phyloP scores from a whole-genome alignment of 2,329 filamentous ascomycete genomes.

The Pestalotiopsis sp. region DNA sequence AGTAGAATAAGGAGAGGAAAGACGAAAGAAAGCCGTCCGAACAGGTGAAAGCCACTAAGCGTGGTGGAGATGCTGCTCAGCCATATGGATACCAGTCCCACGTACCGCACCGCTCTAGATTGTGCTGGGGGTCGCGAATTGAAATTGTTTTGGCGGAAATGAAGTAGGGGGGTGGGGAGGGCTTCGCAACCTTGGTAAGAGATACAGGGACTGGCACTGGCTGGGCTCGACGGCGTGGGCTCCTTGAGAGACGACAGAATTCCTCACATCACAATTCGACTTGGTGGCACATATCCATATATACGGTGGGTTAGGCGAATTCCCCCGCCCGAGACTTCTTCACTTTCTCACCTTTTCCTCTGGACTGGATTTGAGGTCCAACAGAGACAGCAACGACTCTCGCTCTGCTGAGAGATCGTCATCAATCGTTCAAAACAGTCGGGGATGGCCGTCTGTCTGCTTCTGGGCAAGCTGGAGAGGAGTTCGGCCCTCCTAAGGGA shows the following conservation, averaged over 20 bases:
- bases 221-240: background rate
- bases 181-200: background rate
- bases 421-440: background rate
- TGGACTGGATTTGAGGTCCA: background rate
- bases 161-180: constrained; percentile 36
- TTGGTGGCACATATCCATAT: background rate
- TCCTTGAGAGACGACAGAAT: background rate
- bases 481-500: constrained; percentile 4
- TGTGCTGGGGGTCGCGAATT: constrained; percentile 30
- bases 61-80: constrained; percentile 18
- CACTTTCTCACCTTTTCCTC: background rate
- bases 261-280: background rate
- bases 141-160: constrained; percentile 34
- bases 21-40: constrained; percentile 24
- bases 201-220: background rate
- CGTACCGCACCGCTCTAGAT: constrained; percentile 6
- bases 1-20: constrained; percentile 31
- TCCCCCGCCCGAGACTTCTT: background rate
- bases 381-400: background rate
- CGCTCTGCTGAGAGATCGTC: background rate
- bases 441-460: background rate
- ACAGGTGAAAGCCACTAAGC: constrained; percentile 23
- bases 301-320: background rate
- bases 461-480: background rate
- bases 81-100: constrained; percentile 6